These are phyloP conservation scores for Periconia sp. DNA, from an alignment of 2,329 filamentous ascomycete species.

Conservation along the genomic window DNA sequence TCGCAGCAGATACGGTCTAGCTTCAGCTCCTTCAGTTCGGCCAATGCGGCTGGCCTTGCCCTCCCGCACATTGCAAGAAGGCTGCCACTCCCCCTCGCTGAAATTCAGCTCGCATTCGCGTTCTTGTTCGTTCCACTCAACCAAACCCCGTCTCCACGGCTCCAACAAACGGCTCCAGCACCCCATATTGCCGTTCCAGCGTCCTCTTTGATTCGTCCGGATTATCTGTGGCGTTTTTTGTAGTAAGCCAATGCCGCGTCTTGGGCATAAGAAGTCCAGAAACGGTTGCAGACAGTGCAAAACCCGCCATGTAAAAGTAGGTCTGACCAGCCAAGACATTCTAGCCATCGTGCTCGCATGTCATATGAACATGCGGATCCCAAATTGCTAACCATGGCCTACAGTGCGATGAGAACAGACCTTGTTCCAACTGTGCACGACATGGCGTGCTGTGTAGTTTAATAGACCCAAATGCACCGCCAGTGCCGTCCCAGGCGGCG, in stretches of 20 bases:
- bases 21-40: conserved; percentile 6
- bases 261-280: conserved; percentile 42
- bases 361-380: not conserved
- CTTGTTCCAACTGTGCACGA: conserved; percentile 41
- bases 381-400: not conserved
- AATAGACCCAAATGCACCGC: conserved; percentile 21
- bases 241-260: conserved; percentile 31
- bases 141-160: conserved; percentile 1
- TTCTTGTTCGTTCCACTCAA: conserved; percentile 3
- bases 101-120: conserved; percentile 23
- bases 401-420: conserved; percentile 43
- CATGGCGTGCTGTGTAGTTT: conserved; percentile 42
- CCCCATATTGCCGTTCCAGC: not conserved
- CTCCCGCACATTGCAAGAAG: conserved; percentile 12
- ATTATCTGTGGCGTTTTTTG: conserved; percentile 3
- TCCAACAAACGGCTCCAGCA: not conserved
- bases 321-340: too few species aligned
- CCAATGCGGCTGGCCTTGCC: conserved; percentile 14
- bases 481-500: conserved; percentile 15
- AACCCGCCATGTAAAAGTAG: conserved; percentile 41
- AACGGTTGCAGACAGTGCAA: conserved; percentile 42
- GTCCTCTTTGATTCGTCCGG: conserved; percentile 5
- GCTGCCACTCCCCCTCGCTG: conserved; percentile 6
- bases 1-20: conserved; percentile 18
- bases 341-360: not conserved